A percentile compares a stretch with the other conserved stretches of the same genome.
phyloP scores from a whole-genome alignment of 1,284 basidiomycete species.

The Fereydounia khargensis region DNA sequence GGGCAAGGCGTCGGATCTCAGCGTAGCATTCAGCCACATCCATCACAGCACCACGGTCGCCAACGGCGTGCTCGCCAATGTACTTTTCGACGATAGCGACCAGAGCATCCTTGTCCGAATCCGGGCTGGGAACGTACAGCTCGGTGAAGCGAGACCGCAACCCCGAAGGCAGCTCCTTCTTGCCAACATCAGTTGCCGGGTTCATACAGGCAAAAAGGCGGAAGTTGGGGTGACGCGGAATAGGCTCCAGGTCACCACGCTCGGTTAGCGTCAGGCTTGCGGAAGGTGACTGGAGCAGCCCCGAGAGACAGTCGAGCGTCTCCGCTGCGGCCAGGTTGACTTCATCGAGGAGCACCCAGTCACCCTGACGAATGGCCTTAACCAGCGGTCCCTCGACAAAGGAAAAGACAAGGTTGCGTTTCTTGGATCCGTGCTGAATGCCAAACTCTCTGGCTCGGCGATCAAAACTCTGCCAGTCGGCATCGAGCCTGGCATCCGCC shows the following conservation, averaged over 20 bases:
- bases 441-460: slow-evolving; percentile 76
- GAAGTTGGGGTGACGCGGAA: slow-evolving; percentile 90
- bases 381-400: slow-evolving; percentile 95
- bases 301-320: slow-evolving; percentile 87
- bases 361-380: slow-evolving; percentile 81
- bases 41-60: slow-evolving; percentile 83
- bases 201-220: slow-evolving; percentile 99
- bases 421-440: slow-evolving; percentile 40
- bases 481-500: slow-evolving; percentile 30
- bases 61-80: slow-evolving; percentile 77
- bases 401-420: slow-evolving; percentile 64
- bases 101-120: slow-evolving; percentile 85
- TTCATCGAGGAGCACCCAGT: slow-evolving; percentile 96
- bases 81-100: slow-evolving; percentile 85
- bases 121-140: slow-evolving; percentile 88
- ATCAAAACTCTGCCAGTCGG: slow-evolving; percentile 64
- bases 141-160: slow-evolving; percentile 92
- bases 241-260: slow-evolving; percentile 83
- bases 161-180: slow-evolving; percentile 89
- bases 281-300: slow-evolving; percentile 77
- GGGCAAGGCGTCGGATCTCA: slow-evolving; percentile 76
- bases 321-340: slow-evolving; percentile 92
- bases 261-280: slow-evolving; percentile 91
- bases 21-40: slow-evolving; percentile 89
- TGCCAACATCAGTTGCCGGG: slow-evolving; percentile 96